Evolutionary conservation across 2,329 filamentous ascomycete species (phyloP).

Genomic region (Fusarium tanahbumbuense): DNA sequence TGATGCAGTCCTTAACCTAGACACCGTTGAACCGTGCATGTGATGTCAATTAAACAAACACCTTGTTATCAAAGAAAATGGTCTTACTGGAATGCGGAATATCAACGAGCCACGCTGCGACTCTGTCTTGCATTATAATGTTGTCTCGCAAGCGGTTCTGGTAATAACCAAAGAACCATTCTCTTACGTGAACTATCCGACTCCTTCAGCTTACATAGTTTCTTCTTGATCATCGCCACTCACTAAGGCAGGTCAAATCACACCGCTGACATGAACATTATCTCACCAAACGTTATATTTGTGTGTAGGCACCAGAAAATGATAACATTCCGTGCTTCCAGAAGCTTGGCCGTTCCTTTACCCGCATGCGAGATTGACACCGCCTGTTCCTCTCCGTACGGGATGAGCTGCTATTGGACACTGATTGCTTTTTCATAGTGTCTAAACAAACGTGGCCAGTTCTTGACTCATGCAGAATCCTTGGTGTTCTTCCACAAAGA

Average conservation of each 20-base stretch:
- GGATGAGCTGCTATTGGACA: neutral
- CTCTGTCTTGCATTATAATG: conserved; percentile 3
- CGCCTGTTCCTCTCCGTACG: neutral
- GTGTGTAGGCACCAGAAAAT: neutral
- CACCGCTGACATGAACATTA: neutral
- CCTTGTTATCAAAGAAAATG: neutral
- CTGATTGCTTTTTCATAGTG: neutral
- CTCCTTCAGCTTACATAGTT: neutral
- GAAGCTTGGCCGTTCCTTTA: neutral
- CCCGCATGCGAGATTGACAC: neutral
- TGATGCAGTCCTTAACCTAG: neutral
- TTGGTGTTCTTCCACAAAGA: neutral
- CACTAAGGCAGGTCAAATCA: neutral
- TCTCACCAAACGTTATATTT: neutral
- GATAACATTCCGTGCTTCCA: neutral
- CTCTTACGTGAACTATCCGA: neutral
- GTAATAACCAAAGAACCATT: neutral
- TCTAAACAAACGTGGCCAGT: conserved; percentile 2
- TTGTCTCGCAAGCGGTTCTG: neutral
- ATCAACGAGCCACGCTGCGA: neutral
- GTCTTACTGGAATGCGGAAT: conserved; percentile 15
- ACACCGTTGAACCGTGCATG: conserved; percentile 2
- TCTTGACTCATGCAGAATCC: neutral
- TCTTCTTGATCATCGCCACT: neutral
- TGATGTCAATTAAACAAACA: neutral